Conservation (phyloP, 140 eudicot species). For the Oenanthe javanica region DNA sequence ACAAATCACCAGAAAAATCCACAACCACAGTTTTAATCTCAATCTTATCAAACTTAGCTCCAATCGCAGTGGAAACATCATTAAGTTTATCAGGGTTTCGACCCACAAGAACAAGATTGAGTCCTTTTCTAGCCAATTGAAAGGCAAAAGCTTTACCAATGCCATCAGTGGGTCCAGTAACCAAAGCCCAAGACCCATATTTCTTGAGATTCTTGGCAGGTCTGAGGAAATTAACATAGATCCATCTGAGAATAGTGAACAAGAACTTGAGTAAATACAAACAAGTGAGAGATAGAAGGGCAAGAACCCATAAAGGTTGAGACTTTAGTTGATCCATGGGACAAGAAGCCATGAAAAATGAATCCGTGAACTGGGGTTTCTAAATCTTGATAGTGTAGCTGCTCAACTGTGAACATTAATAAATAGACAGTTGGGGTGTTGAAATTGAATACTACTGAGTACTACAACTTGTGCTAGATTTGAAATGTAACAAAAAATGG, state of each 20-base stretch:
- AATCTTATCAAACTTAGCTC: slow-evolving; percentile 3
- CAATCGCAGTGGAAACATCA: slow-evolving; percentile 15
- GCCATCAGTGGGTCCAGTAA: slow-evolving; percentile 83
- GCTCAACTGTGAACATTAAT: slow-evolving; percentile 1
- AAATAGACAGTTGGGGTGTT: neutral
- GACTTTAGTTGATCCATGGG: slow-evolving; percentile 39
- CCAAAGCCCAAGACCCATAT: slow-evolving; percentile 81
- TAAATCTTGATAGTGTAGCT: neutral
- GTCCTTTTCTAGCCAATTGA: slow-evolving; percentile 33
- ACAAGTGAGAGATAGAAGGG: slow-evolving; percentile 32
- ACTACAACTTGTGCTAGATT: neutral
- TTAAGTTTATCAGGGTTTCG: slow-evolving; percentile 3
- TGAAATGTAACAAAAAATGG: neutral
- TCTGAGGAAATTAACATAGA: slow-evolving; percentile 45
- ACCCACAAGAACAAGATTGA: slow-evolving; percentile 35
- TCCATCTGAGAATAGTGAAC: slow-evolving; percentile 37
- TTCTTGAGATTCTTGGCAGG: slow-evolving; percentile 74
- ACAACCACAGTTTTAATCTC: slow-evolving; percentile 50
- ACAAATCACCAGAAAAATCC: slow-evolving; percentile 49
- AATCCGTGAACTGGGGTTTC: neutral
- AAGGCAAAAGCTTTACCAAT: slow-evolving; percentile 70
- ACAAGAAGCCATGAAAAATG: slow-evolving; percentile 22
- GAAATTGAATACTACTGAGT: neutral
- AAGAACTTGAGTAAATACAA: slow-evolving; percentile 28
- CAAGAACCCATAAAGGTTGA: slow-evolving; percentile 52